Evolutionary conservation across 257 asterid species (phyloP).

Genomic region (Nicotiana sylvestris): DNA sequence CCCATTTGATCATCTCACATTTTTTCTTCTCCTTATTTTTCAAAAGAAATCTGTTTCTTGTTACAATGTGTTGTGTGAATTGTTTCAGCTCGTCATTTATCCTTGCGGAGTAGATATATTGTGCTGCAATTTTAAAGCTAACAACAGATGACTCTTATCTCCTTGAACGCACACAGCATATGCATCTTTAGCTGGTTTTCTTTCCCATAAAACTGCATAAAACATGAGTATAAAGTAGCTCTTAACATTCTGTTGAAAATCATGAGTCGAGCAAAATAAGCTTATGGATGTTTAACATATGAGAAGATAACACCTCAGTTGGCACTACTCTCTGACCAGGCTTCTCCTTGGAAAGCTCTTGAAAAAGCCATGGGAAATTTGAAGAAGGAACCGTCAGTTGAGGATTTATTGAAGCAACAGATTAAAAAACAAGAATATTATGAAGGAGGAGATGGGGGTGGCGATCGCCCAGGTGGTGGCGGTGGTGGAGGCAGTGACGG

Average conservation of each 20-base stretch:
- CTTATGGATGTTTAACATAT: background rate
- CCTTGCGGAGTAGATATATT: background rate
- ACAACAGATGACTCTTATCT: background rate
- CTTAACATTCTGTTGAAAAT: background rate
- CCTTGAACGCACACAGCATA: background rate
- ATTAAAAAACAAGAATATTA: slow-evolving; percentile 60
- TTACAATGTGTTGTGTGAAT: background rate
- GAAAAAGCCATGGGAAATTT: slow-evolving; percentile 57
- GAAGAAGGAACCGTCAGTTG: slow-evolving; percentile 54
- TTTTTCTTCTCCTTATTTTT: background rate
- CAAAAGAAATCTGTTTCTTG: background rate
- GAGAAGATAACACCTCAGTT: background rate
- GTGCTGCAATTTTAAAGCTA: background rate
- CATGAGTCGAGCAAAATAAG: background rate
- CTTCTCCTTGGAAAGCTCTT: slow-evolving; percentile 60
- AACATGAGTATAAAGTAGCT: background rate
- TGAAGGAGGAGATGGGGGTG: slow-evolving; percentile 57
- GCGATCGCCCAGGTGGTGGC: slow-evolving; percentile 45
- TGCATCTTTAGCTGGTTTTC: background rate
- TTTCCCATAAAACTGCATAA: background rate
- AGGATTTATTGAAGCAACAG: slow-evolving; percentile 70
- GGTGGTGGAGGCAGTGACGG: slow-evolving; percentile 40
- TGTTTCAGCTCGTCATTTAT: background rate
- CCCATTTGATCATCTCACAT: background rate
- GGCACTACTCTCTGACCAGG: slow-evolving; percentile 31